A percentile compares a stretch with the other conserved stretches of the same genome.
Conservation (phyloP, 257 asterid species). For the Apocynum venetum region DNA sequence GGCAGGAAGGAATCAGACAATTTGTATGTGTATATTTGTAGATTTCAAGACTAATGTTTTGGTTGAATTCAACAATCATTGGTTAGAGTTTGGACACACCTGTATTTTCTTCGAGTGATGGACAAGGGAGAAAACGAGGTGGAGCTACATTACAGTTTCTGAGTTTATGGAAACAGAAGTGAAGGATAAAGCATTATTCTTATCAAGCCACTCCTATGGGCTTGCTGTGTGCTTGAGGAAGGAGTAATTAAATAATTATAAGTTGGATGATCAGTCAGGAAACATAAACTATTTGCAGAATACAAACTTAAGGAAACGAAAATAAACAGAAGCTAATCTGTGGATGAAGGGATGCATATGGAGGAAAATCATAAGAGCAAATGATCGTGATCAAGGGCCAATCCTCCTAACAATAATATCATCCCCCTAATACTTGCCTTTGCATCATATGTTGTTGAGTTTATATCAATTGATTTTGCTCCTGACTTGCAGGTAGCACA, state of each 20-base stretch:
- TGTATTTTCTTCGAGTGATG: background rate
- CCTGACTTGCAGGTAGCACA: constrained; percentile 70
- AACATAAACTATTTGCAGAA: background rate
- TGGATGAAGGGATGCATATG: background rate
- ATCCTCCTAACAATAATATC: background rate
- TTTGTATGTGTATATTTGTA: background rate
- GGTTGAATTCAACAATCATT: background rate
- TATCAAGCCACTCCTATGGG: background rate
- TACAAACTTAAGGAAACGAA: background rate
- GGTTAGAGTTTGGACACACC: background rate
- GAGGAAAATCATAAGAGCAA: background rate
- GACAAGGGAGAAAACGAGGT: background rate
- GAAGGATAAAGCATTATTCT: background rate
- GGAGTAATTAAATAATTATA: background rate
- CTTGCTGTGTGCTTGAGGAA: background rate
- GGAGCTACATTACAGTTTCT: background rate
- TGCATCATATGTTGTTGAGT: background rate
- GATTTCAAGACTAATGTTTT: background rate
- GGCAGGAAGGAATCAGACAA: background rate
- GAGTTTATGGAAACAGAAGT: background rate
- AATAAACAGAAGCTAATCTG: background rate
- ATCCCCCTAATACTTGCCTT: background rate
- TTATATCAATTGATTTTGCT: background rate
- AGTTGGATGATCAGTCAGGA: background rate
- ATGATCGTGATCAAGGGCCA: background rate